These are phyloP conservation scores for Pythium monospermum DNA, from an alignment of 352 stramenopile genomes.

Conservation along the genomic window DNA sequence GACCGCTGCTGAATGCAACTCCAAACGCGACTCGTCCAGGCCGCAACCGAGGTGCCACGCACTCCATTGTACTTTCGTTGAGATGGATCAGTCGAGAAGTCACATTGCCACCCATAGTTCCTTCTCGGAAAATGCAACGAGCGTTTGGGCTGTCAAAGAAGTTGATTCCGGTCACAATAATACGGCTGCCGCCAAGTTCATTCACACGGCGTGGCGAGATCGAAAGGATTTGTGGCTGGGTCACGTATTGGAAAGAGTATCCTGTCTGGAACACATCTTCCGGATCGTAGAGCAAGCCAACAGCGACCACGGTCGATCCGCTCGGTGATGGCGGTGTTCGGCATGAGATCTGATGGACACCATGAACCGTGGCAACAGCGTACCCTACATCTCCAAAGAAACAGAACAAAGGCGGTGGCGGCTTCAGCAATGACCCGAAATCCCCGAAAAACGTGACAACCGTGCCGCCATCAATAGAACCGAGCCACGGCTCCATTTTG, in stretches of 20 bases:
- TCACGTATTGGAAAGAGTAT: slow-evolving; percentile 12
- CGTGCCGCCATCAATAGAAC: slow-evolving; percentile 16
- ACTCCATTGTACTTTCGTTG: slow-evolving; percentile 7
- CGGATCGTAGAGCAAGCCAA: slow-evolving; percentile 9
- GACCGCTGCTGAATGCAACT: background rate
- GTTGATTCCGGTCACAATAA: slow-evolving; percentile 7
- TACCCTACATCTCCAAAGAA: slow-evolving; percentile 16
- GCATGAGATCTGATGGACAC: slow-evolving; percentile 3
- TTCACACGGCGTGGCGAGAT: slow-evolving; percentile 7
- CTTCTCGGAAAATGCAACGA: slow-evolving; percentile 10
- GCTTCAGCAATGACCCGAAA: slow-evolving; percentile 1
- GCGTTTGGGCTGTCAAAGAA: slow-evolving; percentile 10
- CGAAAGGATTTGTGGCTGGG: slow-evolving; percentile 5
- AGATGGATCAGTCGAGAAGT: slow-evolving; percentile 2
- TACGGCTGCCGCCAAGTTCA: slow-evolving; percentile 6
- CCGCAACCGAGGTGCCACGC: slow-evolving; percentile 6
- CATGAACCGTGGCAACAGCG: background rate
- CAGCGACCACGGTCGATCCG: background rate
- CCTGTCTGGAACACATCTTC: slow-evolving; percentile 6
- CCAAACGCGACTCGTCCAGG: slow-evolving; percentile 1
- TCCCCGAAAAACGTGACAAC: slow-evolving; percentile 11
- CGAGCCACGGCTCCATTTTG: slow-evolving; percentile 11
- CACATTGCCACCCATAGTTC: background rate
- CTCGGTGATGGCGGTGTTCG: background rate
- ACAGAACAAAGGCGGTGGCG: slow-evolving; percentile 10